Evolutionary conservation across 2,329 filamentous ascomycete genomes (phyloP), one percentile per base, ranked within the genome.

Genomic region (Penicillium hesseltinei): DNA sequence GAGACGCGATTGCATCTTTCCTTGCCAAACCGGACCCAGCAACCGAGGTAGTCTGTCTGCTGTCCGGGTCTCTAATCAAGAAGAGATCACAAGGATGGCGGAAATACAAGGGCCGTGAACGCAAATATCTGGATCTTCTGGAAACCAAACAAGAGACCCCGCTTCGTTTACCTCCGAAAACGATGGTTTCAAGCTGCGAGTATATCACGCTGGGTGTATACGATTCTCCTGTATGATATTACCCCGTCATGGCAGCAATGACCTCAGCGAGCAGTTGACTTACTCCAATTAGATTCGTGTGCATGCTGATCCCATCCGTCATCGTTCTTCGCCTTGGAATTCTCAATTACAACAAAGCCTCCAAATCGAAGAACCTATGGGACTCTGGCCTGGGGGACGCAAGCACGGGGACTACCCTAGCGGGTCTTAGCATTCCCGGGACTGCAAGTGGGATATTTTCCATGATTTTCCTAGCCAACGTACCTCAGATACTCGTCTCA

Each of bases 401-500:
- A 48, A 48, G 45, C 19, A 5, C 29, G 36, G 45, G 19, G 8
- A 48, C 45, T 25, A 48, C 31, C 0, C 19, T 48, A n/a, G 19
- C 9, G 2, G 42, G 42, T 10, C 17, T 44, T 17, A 29, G 42
- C 25, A 35, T 48, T 36, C 31, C 31, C 15, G 31, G 19, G 17
- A 48, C 19, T 5, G 21, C 45, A 25, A 25, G 8, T 25, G 45
- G 45, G 2, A 48, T 25, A 35, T 36, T 48, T 25, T 36, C 45
- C 31, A 48, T 48, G 45, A 36, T 47, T n/a, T 21, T 47, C 8
- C 36, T 48, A 17, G 46, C 46, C 21, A 77, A 77, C 49, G 58
- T 56, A 0, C 70, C 70, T 0, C 74, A 77, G 52, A 39, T 74
- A 3, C n/a, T 71, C 0, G 50, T 74, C 0, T 75, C 72, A 0